A percentile compares a stretch with the other conserved stretches of the same genome.
Conservation (phyloP, 2,329 filamentous ascomycete species). For the Cadophora sp. region DNA sequence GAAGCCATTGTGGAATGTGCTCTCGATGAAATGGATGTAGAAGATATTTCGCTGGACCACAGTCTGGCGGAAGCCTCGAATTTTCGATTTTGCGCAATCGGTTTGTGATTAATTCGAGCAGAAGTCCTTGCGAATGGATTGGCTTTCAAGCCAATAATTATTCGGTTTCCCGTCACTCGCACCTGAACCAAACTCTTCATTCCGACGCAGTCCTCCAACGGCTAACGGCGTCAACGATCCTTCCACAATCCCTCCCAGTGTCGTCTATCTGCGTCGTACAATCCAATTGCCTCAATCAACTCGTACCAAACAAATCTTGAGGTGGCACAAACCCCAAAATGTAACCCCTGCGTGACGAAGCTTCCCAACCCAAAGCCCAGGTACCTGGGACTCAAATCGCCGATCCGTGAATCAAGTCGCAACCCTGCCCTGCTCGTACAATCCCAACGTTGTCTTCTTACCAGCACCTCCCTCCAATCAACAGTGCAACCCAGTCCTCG, state of each 20-base stretch:
- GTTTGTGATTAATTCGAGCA: background rate
- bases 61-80: background rate
- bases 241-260: background rate
- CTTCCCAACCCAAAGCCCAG: background rate
- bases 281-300: background rate
- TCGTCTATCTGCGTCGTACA: background rate
- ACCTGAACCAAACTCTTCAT: slow-evolving; percentile 25
- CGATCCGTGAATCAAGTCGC: background rate
- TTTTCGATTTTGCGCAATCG: background rate
- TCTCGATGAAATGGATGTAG: background rate
- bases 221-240: background rate
- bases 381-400: background rate
- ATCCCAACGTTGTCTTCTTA: background rate
- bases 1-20: slow-evolving; percentile 2
- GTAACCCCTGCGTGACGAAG: background rate
- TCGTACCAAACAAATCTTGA: background rate
- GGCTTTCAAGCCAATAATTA: slow-evolving; percentile 20
- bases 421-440: background rate
- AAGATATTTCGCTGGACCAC: background rate
- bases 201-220: background rate
- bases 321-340: background rate
- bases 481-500: background rate
- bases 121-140: slow-evolving; percentile 11
- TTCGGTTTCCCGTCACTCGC: slow-evolving; percentile 16
- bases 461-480: background rate